Percentiles rank a stretch among this genome's conserved stretches.
These are phyloP conservation scores for Claviceps digitariae DNA, from an alignment of 2,329 filamentous ascomycete genomes.

Conservation along the genomic window DNA sequence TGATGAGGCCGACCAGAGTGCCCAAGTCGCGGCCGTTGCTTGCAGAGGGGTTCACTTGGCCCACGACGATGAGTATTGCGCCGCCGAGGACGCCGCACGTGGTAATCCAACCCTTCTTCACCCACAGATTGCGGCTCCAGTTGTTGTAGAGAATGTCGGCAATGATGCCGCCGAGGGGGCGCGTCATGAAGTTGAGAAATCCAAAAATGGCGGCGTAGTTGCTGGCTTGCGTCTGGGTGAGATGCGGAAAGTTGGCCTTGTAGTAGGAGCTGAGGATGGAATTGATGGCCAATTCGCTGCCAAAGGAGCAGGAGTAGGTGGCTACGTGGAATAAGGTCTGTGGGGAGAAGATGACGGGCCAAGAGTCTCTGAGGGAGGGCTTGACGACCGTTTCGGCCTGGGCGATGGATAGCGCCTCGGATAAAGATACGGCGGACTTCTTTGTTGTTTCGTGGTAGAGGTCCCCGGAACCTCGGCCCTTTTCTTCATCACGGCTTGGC, in stretches of 20 bases:
- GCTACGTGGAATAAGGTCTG: conserved; percentile 42
- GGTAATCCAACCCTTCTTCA: conserved; percentile 32
- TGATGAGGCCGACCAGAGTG: conserved; percentile 64
- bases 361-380: conserved; percentile 38
- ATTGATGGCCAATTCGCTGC: conserved; percentile 50
- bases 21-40: conserved; percentile 24
- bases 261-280: conserved; percentile 45
- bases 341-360: conserved; percentile 32
- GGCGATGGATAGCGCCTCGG: conserved; percentile 40
- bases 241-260: conserved; percentile 42
- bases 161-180: conserved; percentile 50
- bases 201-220: conserved; percentile 62
- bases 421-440: conserved; percentile 32
- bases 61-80: conserved; percentile 46
- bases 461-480: not conserved
- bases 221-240: conserved; percentile 41
- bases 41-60: conserved; percentile 47
- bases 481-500: conserved; percentile 18
- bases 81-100: conserved; percentile 47
- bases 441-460: conserved; percentile 7
- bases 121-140: conserved; percentile 20
- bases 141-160: conserved; percentile 35
- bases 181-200: conserved; percentile 55
- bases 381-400: conserved; percentile 38
- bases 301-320: conserved; percentile 52